These are phyloP conservation scores for Clarireedia monteithiana DNA, from an alignment of 2,329 filamentous ascomycete species.

Conservation along the genomic window DNA sequence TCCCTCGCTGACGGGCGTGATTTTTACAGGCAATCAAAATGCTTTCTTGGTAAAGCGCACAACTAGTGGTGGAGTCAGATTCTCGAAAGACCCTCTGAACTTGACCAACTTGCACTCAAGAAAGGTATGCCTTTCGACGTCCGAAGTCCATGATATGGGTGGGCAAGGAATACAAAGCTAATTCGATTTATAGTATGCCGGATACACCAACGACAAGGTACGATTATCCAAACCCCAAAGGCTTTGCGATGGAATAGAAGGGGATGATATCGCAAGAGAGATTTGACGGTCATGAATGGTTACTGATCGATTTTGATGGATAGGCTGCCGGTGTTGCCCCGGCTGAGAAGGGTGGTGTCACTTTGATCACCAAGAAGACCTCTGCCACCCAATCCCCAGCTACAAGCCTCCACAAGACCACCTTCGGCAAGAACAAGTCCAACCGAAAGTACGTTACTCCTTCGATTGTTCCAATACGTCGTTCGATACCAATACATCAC, in stretches of 20 bases:
- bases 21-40: constrained; percentile 68
- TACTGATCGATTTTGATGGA: constrained; percentile 15
- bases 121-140: constrained; percentile 54
- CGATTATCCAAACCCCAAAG: constrained; percentile 11
- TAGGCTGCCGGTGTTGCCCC: constrained; percentile 72
- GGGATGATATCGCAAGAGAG: background rate
- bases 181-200: constrained; percentile 60
- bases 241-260: background rate
- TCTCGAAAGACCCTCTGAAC: constrained; percentile 94
- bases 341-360: constrained; percentile 70
- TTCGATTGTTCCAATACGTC: background rate
- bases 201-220: constrained; percentile 93
- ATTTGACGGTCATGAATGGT: background rate
- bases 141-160: background rate
- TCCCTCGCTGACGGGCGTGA: background rate
- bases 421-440: constrained; percentile 64
- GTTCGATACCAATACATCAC: background rate
- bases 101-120: constrained; percentile 83
- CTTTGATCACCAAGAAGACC: constrained; percentile 78
- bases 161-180: constrained; percentile 2
- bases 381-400: constrained; percentile 66
- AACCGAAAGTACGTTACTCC: constrained; percentile 64
- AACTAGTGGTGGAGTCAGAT: constrained; percentile 68
- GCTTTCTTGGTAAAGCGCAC: constrained; percentile 88
- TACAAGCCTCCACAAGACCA: constrained; percentile 53